A percentile compares a stretch with the other conserved stretches of the same genome.
These are phyloP conservation scores for Casaregolazyma suthepensis DNA, from an alignment of 1,139 yeast genomes.

Conservation along the genomic window DNA sequence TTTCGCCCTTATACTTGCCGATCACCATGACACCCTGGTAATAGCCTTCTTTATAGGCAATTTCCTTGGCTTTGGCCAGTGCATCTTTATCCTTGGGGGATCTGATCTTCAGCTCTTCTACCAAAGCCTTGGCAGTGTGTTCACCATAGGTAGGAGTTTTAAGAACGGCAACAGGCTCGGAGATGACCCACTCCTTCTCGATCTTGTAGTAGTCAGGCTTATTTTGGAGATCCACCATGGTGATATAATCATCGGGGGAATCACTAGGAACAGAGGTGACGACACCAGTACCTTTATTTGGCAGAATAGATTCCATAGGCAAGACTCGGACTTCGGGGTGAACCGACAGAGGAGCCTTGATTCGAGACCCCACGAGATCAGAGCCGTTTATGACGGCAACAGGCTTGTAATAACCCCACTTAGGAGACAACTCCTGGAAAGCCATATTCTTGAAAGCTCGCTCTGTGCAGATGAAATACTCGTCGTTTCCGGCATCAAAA, in stretches of 20 bases:
- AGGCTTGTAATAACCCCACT: slow-evolving; percentile 71
- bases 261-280: slow-evolving; percentile 98
- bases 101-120: slow-evolving; percentile 81
- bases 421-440: slow-evolving; percentile 87
- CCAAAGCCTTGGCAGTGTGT: slow-evolving; percentile 77
- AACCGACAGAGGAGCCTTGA: slow-evolving; percentile 77
- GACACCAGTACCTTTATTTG: slow-evolving; percentile 96
- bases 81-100: slow-evolving; percentile 89
- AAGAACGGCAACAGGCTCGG: slow-evolving; percentile 68
- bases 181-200: slow-evolving; percentile 78
- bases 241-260: slow-evolving; percentile 94
- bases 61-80: slow-evolving; percentile 87
- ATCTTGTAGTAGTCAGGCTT: slow-evolving; percentile 90
- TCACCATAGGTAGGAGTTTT: slow-evolving; percentile 84
- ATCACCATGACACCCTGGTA: slow-evolving; percentile 77
- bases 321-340: slow-evolving; percentile 70
- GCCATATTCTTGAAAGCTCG: slow-evolving; percentile 99
- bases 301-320: slow-evolving; percentile 97
- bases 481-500: slow-evolving; percentile 77
- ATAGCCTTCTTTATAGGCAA: slow-evolving; percentile 94
- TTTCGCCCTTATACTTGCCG: slow-evolving; percentile 83
- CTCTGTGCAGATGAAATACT: slow-evolving; percentile 79
- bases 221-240: slow-evolving; percentile 73
- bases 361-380: slow-evolving; percentile 75
- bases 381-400: slow-evolving; percentile 60